phyloP scores from a whole-genome alignment of 208 protist genomes.

The Acanthamoeba sp. region DNA sequence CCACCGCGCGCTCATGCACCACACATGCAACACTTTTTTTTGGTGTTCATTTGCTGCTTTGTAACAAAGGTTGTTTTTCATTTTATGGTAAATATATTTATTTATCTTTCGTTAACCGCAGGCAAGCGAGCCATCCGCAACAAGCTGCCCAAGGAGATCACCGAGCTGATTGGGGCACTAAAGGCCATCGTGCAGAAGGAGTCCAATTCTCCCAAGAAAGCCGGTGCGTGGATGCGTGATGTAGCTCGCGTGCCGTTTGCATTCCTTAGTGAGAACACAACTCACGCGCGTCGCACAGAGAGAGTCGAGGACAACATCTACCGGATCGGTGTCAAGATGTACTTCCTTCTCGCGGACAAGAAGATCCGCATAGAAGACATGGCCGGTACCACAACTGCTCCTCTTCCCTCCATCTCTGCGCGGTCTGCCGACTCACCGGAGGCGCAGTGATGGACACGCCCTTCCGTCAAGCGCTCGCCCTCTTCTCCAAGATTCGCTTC shows the following conservation, averaged over 20 bases:
- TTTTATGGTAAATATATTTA: no score
- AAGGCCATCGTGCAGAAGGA: conserved; percentile 38
- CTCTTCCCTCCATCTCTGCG: no score
- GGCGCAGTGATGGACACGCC: conserved; percentile 14
- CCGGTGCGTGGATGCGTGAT: not conserved
- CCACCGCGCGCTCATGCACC: not conserved
- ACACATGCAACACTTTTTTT: not conserved
- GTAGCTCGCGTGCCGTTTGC: not conserved
- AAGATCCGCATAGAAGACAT: not conserved
- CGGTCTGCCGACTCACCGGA: no score
- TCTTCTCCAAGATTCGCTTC: conserved; percentile 7
- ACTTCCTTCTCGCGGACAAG: not conserved
- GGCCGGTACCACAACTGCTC: not conserved
- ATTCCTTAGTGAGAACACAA: no score
- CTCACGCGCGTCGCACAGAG: no score
- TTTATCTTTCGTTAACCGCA: no score
- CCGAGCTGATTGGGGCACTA: not conserved
- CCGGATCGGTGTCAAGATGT: conserved; percentile 31
- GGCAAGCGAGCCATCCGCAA: conserved; percentile 9
- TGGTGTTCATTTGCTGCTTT: no score
- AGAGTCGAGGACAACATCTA: conserved; percentile 8
- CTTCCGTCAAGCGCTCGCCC: not conserved
- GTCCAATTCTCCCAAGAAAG: not conserved
- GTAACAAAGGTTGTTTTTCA: not conserved
- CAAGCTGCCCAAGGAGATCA: conserved; percentile 1